Base-by-base conservation (phyloP, 768 basidiomycete species). In the Tricholoma terreum region DNA sequence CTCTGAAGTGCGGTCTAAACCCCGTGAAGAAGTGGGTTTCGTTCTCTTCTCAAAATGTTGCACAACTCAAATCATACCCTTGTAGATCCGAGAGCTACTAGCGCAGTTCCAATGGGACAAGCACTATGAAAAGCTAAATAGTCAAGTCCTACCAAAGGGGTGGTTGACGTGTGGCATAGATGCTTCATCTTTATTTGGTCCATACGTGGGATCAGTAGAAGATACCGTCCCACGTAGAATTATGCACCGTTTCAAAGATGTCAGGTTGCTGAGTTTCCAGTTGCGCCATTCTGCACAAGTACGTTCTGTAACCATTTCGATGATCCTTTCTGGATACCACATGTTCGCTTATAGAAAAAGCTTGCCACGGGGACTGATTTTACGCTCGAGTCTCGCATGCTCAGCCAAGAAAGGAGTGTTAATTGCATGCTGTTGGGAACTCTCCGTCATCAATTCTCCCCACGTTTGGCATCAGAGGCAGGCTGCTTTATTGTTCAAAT, bases 391-490 rank as follows among this genome's bases (percentile, higher is more conserved):
- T 74, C 76, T 38, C 72, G 73, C 55, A 71, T 77, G 62, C 72
- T 69, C 52, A 61, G 65, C 45, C 57, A 65, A 57, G 65, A 64
- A 51, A 58, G 52, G 10, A 62, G 61, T 43, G 67, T 63, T 19
- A 63, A 70, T 9, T 77, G 77, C 14, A 80, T 79, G 56, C 67
- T 94, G 36, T 66, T 83, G 22, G 90, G 89, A 35, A 90, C 90
- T 2, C 70, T 94, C 49, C 82, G 80, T 56, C 87, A 93, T 69
- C 89, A 91, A 63, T 84, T 84, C 65, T 90, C 89, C 27, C 88
- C 90, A 12, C 81, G 83, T 50, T 64, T 84, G 56, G 68, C 69
- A 43, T 72, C 79, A n/a, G 73, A 79, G 69, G 84, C 79, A 67
- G 60, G 49, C 35, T 54, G 50, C 54, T 36, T 52, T 55, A 45